Percentiles rank a stretch among this genome's conserved stretches.
phyloP scores from a whole-genome alignment of 768 basidiomycete species.

The Pleurotus tuber-regium region DNA sequence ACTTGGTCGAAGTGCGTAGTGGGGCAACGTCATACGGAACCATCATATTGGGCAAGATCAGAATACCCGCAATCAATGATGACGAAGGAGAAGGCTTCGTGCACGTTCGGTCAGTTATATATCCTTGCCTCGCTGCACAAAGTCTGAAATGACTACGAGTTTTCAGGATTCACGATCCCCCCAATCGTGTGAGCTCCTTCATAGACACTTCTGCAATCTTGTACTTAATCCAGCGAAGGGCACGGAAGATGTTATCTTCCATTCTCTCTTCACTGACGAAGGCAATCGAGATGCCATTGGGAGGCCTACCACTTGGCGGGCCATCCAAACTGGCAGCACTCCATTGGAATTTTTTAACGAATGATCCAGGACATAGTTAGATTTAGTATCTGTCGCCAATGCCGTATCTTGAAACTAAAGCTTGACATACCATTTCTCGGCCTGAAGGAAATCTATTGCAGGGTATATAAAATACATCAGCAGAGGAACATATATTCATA shows the following conservation, averaged over 20 bases:
- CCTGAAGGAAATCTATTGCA: conserved; percentile 2
- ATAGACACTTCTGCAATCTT: neutral
- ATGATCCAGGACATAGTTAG: conserved; percentile 26
- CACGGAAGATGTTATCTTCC: conserved; percentile 62
- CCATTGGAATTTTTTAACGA: conserved; percentile 74
- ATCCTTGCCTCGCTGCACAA: conserved; percentile 10
- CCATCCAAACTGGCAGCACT: conserved; percentile 56
- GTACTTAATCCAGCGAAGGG: conserved; percentile 40
- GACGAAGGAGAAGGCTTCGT: conserved; percentile 61
- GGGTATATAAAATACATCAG: conserved; percentile 15
- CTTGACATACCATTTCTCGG: too few relatives aligned
- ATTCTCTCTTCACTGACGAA: conserved; percentile 69
- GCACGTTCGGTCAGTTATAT: conserved; percentile 58
- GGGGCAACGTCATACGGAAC: conserved; percentile 57
- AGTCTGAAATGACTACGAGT: conserved; percentile 8
- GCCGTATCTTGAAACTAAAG: neutral
- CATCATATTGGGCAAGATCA: conserved; percentile 75
- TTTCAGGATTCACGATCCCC: conserved; percentile 70
- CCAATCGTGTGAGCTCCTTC: conserved; percentile 51
- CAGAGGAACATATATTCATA: conserved; percentile 9
- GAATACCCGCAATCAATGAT: conserved; percentile 64
- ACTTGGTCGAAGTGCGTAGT: conserved; percentile 47
- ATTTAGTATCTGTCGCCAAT: conserved; percentile 2
- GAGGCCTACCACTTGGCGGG: conserved; percentile 57
- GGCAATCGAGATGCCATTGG: conserved; percentile 43